phyloP scores from a whole-genome alignment of 2,329 filamentous ascomycete genomes.

The Didymellaceae sp. region DNA sequence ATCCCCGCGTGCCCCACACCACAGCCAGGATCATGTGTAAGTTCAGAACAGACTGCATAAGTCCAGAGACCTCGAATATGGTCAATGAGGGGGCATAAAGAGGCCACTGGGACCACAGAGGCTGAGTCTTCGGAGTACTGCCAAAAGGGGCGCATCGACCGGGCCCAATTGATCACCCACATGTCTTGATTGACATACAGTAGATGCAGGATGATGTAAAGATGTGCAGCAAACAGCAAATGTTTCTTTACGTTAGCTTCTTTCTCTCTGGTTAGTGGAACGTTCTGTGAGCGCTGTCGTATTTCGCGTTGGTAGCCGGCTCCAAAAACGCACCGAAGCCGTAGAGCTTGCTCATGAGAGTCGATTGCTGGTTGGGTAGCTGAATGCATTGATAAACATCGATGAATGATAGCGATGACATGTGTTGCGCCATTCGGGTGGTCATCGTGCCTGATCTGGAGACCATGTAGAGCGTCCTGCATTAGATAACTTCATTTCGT shows the following conservation, averaged over 20 bases:
- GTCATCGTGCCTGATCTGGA: not conserved
- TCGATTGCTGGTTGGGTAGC: not conserved
- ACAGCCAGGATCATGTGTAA: constrained; percentile 14
- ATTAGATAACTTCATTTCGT: constrained; percentile 3
- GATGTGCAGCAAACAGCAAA: not conserved
- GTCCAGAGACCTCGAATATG: constrained; percentile 13
- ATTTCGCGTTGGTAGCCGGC: not conserved
- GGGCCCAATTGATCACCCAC: not conserved
- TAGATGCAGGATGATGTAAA: constrained; percentile 7
- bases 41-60: constrained; percentile 20
- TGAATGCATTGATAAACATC: not conserved
- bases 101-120: constrained; percentile 2
- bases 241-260: constrained; percentile 6
- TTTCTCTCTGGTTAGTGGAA: constrained; percentile 7
- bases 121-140: not conserved
- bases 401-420: not conserved
- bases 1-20: constrained; percentile 27
- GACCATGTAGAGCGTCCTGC: not conserved
- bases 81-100: constrained; percentile 19
- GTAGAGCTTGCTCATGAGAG: not conserved
- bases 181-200: not conserved
- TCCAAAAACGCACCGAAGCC: not conserved
- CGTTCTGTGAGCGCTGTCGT: not conserved
- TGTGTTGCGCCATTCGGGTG: not conserved
- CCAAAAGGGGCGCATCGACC: not conserved